Evolutionary conservation across 768 basidiomycete genomes (phyloP).

Genomic region (Tricholoma saponaceum): DNA sequence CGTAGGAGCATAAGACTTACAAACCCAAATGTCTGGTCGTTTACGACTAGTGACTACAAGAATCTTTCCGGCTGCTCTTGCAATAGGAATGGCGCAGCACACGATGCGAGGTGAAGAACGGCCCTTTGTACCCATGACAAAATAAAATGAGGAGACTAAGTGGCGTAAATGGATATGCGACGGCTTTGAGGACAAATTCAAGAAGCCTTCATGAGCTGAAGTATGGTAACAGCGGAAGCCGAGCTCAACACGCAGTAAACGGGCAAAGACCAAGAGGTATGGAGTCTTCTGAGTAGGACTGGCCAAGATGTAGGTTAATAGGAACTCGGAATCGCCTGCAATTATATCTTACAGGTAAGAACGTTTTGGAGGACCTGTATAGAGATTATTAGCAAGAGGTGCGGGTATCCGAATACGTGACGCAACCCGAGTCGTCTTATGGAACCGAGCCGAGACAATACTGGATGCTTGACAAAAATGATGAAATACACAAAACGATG

Average conservation of each 20-base stretch:
- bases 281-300: constrained; percentile 2
- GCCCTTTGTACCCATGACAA: constrained; percentile 61
- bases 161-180: constrained; percentile 2
- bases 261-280: constrained; percentile 8
- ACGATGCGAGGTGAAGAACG: constrained; percentile 80
- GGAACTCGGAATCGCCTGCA: background rate
- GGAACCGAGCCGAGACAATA: constrained; percentile 2
- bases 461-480: too few relatives aligned
- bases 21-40: constrained; percentile 77
- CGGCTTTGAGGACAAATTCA: constrained; percentile 16
- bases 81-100: constrained; percentile 87
- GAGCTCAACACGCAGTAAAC: constrained; percentile 19
- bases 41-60: constrained; percentile 85
- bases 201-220: constrained; percentile 24
- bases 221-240: constrained; percentile 13
- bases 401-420: background rate
- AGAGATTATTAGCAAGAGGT: background rate
- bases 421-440: background rate
- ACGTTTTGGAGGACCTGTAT: background rate
- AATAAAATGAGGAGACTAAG: constrained; percentile 4
- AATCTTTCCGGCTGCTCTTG: constrained; percentile 68
- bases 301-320: background rate
- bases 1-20: constrained; percentile 52
- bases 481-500: background rate
- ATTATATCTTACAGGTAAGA: background rate